Conservation (phyloP, 139 green algal species). For the Coccomyxa sp. region DNA sequence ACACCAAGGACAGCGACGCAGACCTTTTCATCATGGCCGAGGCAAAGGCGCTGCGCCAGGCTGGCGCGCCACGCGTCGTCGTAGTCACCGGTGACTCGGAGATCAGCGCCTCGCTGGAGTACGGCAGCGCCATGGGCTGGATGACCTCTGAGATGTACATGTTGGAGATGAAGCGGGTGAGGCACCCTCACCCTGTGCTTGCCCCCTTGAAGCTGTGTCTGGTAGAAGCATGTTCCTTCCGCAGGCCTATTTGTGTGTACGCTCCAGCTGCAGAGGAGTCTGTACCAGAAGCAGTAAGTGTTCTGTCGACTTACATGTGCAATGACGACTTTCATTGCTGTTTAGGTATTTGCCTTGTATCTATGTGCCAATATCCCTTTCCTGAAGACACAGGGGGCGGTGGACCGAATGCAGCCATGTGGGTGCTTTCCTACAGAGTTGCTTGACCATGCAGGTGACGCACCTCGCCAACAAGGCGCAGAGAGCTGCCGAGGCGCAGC, state of each 20-base stretch:
- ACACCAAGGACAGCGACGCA: constrained; percentile 2
- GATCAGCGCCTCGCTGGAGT: not conserved
- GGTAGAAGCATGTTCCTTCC: too few relatives aligned
- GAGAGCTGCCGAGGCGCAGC: not conserved
- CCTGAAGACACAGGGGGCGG: too few relatives aligned
- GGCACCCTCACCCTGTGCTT: not conserved
- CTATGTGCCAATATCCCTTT: too few relatives aligned
- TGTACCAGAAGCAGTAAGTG: too few relatives aligned
- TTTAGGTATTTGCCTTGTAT: too few relatives aligned
- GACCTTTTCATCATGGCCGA: constrained; percentile 15
- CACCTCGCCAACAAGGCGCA: not conserved
- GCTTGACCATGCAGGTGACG: not conserved
- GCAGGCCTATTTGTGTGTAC: too few relatives aligned
- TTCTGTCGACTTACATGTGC: too few relatives aligned
- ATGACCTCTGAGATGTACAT: not conserved
- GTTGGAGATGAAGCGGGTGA: not conserved
- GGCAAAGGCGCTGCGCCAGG: not conserved
- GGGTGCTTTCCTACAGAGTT: too few relatives aligned
- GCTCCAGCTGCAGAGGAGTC: too few relatives aligned
- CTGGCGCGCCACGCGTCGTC: not conserved
- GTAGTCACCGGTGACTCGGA: not conserved
- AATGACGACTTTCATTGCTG: too few relatives aligned
- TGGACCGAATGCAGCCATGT: too few relatives aligned
- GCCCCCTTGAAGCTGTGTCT: too few relatives aligned
- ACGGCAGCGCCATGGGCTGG: not conserved